These are phyloP conservation scores for Caryopteris hybrid DNA, from an alignment of 305 asterid species.

Conservation along the genomic window DNA sequence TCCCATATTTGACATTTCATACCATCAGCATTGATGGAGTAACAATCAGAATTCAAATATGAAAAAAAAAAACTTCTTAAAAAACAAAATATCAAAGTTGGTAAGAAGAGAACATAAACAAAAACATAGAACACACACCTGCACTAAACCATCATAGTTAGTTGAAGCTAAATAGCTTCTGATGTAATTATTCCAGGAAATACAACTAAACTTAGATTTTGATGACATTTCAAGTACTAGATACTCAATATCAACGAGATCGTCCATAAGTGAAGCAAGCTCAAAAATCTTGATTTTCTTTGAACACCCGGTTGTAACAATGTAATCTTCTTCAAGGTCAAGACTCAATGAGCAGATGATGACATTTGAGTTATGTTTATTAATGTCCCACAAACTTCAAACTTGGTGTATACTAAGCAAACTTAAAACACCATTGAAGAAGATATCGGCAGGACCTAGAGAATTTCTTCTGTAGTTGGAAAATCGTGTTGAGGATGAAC, in stretches of 20 bases:
- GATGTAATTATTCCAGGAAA: slow-evolving; percentile 55
- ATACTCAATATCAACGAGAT: slow-evolving; percentile 42
- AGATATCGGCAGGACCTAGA: slow-evolving; percentile 23
- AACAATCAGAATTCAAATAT: too few species aligned
- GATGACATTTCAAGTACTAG: slow-evolving; percentile 44
- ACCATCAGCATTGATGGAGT: too few species aligned
- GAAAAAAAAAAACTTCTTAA: too few species aligned
- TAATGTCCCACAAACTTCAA: slow-evolving; percentile 42
- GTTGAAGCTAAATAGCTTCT: too few species aligned
- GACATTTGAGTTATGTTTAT: slow-evolving; percentile 27
- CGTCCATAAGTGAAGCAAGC: slow-evolving; percentile 33
- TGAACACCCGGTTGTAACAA: slow-evolving; percentile 50
- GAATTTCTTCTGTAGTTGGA: background rate
- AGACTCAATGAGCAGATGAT: slow-evolving; percentile 46
- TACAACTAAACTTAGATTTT: slow-evolving; percentile 41
- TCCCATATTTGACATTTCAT: slow-evolving; percentile 45
- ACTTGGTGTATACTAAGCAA: slow-evolving; percentile 37
- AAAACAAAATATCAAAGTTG: background rate
- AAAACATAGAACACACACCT: slow-evolving; percentile 25
- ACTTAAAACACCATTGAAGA: slow-evolving; percentile 44
- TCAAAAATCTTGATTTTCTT: slow-evolving; percentile 54
- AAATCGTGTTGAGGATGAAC: background rate
- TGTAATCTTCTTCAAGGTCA: slow-evolving; percentile 44
- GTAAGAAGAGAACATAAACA: too few species aligned
- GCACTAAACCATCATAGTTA: slow-evolving; percentile 49